Conservation (phyloP, 106 monocot species). For the Platanthera zijinensis region DNA sequence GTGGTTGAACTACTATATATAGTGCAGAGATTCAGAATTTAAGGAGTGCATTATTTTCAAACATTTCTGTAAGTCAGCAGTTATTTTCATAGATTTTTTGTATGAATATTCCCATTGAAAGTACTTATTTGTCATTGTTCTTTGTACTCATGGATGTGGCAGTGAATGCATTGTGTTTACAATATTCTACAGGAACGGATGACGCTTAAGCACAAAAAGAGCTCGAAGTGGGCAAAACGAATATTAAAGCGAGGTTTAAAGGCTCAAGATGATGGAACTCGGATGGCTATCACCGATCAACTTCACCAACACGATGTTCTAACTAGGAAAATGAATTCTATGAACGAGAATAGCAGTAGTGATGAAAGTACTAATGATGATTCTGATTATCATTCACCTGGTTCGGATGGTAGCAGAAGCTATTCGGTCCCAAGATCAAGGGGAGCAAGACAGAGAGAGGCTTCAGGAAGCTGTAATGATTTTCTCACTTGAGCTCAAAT, state of each 20-base stretch:
- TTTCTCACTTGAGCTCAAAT: too few relatives aligned
- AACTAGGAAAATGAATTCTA: constrained; percentile 85
- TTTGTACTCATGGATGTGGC: neutral
- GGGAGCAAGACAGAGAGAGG: too few relatives aligned
- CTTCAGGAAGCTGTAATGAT: too few relatives aligned
- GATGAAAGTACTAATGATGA: constrained; percentile 59
- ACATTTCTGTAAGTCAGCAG: neutral
- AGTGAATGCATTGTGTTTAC: constrained; percentile 4
- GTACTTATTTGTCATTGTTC: neutral
- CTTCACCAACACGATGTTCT: constrained; percentile 70
- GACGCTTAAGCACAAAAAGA: constrained; percentile 94
- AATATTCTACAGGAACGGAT: constrained; percentile 59
- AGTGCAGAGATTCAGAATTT: too few relatives aligned
- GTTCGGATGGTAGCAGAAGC: too few relatives aligned
- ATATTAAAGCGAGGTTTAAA: constrained; percentile 67
- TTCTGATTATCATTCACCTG: constrained; percentile 27
- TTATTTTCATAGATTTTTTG: neutral
- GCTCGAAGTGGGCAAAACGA: constrained; percentile 83
- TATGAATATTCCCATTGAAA: too few relatives aligned
- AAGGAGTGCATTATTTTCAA: too few relatives aligned
- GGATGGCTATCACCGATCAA: constrained; percentile 81
- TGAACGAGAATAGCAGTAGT: constrained; percentile 62
- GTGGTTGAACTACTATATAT: too few relatives aligned
- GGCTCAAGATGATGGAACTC: constrained; percentile 90
- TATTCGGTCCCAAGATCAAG: too few relatives aligned